Evolutionary conservation across 139 green algal genomes (phyloP), one percentile per base, ranked within the genome.

Genomic region (Tetradesmus obliquus): DNA sequence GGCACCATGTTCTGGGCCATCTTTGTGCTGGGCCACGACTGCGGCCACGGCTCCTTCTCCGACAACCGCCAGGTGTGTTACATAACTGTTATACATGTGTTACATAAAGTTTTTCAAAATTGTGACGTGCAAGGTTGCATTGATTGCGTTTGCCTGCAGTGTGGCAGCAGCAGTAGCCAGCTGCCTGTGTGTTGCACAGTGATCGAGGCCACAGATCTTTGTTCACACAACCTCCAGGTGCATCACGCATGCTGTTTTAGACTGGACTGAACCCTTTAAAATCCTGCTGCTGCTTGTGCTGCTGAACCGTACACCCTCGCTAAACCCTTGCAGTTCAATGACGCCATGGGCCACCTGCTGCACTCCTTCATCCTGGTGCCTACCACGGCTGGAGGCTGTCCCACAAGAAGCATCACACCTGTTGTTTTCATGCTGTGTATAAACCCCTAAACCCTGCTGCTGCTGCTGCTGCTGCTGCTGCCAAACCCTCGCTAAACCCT

Each of bases 1-100:
- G 97, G 98, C 66, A 99, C 98, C 94, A 99, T 99, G 98, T 98
- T 99, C 93, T 99, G 98, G 98, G 97, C 97, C 2, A 96, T 99
- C 13, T 99, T 99, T 80, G 98, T 99, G 10, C 95, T 99, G 15
- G 98, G 98, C 60, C 98, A 99, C 88, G 98, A 99, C 95, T 99
- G 97, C 32, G 87, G 87, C 55, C 87, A 91, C n/a, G 87, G 87
- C n/a, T 86, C 72, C n/a, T 91, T 91, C 72, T 86, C 72, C 55
- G 87, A 91, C 87, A 91, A 58, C 72, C 80, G 87, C 62, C n/a
- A 55, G 69, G 69, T 90, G 66, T 71, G 60, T 19, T 71, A 71
- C 60, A 71, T 66, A 9, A 20, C 19, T 71, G 60, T 71, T 19
- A 71, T 12, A 12, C 62, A 72, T 72, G 62, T 72, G 62, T 20